A percentile compares a stretch with the other conserved stretches of the same genome.
Conservation (phyloP, 805 yeast species). For the Vanderwaltozyma yarrowii region DNA sequence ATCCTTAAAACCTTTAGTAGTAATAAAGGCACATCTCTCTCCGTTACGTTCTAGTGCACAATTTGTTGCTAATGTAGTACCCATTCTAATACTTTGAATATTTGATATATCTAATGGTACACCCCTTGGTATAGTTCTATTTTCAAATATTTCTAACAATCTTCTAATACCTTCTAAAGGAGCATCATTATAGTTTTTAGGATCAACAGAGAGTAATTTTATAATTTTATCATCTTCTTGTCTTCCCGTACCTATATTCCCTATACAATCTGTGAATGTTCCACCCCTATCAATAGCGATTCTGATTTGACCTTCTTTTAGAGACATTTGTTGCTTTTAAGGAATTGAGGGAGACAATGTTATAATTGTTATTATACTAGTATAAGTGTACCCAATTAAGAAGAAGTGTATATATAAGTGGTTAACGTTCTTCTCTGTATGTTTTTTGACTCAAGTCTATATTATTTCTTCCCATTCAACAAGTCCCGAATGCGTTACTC, state of each 20-base stretch:
- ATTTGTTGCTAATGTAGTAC: constrained; percentile 94
- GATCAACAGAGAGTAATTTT: constrained; percentile 81
- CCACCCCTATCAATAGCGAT: constrained; percentile 67
- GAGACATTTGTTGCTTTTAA: too few species aligned
- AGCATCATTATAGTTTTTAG: constrained; percentile 79
- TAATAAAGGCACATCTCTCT: constrained; percentile 72
- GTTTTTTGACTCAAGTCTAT: too few species aligned
- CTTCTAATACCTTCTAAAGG: constrained; percentile 87
- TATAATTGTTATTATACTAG: too few species aligned
- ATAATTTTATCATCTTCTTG: constrained; percentile 52
- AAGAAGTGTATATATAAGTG: too few species aligned
- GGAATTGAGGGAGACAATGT: too few species aligned
- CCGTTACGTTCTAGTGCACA: constrained; percentile 91
- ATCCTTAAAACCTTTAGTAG: constrained; percentile 84
- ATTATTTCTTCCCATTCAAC: too few species aligned
- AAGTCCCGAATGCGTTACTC: too few species aligned
- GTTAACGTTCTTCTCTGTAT: too few species aligned
- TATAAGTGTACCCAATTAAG: too few species aligned
- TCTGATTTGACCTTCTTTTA: constrained; percentile 7
- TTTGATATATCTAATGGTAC: constrained; percentile 48
- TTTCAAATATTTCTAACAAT: constrained; percentile 51
- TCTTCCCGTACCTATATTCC: constrained; percentile 37
- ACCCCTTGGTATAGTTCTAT: constrained; percentile 46
- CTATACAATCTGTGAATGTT: constrained; percentile 75
- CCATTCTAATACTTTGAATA: constrained; percentile 71